Percentiles rank a stretch among this genome's conserved stretches.
Evolutionary conservation across 495 filamentous ascomycete genomes (phyloP).

Genomic region (Penicillium daleae): DNA sequence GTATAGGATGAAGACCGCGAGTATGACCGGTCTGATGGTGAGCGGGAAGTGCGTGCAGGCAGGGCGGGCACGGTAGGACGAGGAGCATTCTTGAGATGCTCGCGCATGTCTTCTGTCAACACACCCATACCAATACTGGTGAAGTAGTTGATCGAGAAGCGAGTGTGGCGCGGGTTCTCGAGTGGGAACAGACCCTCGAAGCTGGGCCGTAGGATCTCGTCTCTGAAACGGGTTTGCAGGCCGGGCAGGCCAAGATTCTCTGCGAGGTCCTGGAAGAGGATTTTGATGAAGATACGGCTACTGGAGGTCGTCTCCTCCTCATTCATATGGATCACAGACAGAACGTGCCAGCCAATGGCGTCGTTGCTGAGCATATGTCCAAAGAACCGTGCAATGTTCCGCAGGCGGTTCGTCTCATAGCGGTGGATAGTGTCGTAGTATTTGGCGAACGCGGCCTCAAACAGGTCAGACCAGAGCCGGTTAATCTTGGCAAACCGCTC

Average conservation of each 20-base stretch:
- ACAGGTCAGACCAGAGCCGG: constrained; percentile 88
- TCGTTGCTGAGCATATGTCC: constrained; percentile 87
- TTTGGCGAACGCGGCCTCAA: constrained; percentile 83
- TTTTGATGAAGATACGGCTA: constrained; percentile 97
- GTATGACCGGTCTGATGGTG: constrained; percentile 63
- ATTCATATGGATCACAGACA: constrained; percentile 84
- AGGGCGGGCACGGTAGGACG: constrained; percentile 74
- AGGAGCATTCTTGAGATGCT: constrained; percentile 81
- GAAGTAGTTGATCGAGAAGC: constrained; percentile 99
- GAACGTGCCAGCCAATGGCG: constrained; percentile 87
- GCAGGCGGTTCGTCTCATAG: constrained; percentile 89
- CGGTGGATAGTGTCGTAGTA: constrained; percentile 98
- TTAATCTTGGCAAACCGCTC: constrained; percentile 96
- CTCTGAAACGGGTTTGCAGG: constrained; percentile 73
- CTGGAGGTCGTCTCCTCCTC: constrained; percentile 96
- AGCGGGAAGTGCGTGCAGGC: constrained; percentile 57
- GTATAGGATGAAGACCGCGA: constrained; percentile 39
- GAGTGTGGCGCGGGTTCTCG: constrained; percentile 84
- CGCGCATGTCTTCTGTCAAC: constrained; percentile 94
- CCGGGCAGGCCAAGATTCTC: constrained; percentile 84
- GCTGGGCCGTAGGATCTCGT: constrained; percentile 75
- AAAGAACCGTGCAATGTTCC: constrained; percentile 95
- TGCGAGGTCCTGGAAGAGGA: constrained; percentile 89
- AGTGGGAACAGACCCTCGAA: constrained; percentile 86
- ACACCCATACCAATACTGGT: constrained; percentile 95